Evolutionary conservation across 2,329 filamentous ascomycete genomes (phyloP), one percentile per base, ranked within the genome.

Genomic region (Fusarium incarnatum): DNA sequence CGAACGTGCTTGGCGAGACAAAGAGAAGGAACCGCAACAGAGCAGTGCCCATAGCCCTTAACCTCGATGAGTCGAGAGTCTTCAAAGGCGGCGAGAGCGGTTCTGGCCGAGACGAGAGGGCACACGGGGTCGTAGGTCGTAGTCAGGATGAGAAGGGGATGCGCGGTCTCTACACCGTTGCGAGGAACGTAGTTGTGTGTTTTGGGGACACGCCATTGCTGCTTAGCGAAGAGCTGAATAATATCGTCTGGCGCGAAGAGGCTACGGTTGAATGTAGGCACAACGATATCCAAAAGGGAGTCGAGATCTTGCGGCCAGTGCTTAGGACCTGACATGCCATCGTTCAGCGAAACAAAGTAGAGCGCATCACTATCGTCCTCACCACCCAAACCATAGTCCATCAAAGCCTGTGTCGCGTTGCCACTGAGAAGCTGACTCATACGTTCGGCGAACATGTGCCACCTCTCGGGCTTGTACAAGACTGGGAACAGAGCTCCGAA

Each of bases 61-160:
- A 83, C 77, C 56, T 83, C 80, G 1, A 84, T 71, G 3, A 84
- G 73, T 4, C 76, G 75, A 6, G 82, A 81, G 4, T 74, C 79
- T 16, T 75, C 74, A 58, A 82, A 83, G 0, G 77, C 76, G 3
- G 70, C 69, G 5, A 76, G 75, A 0, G 83, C 82, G 0, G 72
- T 74, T 25, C 71, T 72, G 2, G 82, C 82, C 4, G 82, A 83
- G 1, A 77, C 63, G 1, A 83, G 65, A 3, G 82, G 79, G 23
- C 87, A 90, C 1, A 90, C 86, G 0, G 89, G 88, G 6, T 81
- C 78, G 28, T 77, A 76, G 1, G 72, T 75, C 0, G 73, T 80
- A 1, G 76, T 77, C 9, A 81, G 56, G 2, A 81, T 69, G 0
- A 81, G 71, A 1, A 81, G 47, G 18, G 79, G 79, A 22, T 79